Percentiles rank a stretch among this genome's conserved stretches.
These are phyloP conservation scores for Ascochyta clinopodiicola DNA, from an alignment of 2,329 filamentous ascomycete species.

Conservation along the genomic window DNA sequence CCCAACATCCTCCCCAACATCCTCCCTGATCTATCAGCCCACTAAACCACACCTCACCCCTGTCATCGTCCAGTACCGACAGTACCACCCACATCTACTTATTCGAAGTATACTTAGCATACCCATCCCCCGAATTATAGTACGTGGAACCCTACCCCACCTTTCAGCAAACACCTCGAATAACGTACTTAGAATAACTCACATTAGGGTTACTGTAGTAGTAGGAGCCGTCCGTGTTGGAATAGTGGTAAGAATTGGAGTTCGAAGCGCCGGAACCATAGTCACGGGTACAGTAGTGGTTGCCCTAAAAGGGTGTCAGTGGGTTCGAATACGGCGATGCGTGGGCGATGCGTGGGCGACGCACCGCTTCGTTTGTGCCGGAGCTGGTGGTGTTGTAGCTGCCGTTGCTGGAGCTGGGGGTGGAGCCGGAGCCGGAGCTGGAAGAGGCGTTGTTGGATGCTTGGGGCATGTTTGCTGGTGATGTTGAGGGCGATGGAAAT, in stretches of 20 bases:
- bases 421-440: conserved; percentile 10
- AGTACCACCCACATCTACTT: conserved; percentile 15
- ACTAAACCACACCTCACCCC: neutral
- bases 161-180: neutral
- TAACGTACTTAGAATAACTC: conserved; percentile 1
- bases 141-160: conserved; percentile 42
- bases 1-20: too few relatives aligned
- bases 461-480: neutral
- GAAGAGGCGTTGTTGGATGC: conserved; percentile 16
- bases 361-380: conserved; percentile 50
- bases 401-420: conserved; percentile 18
- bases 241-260: conserved; percentile 50
- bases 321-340: too few relatives aligned
- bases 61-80: too few relatives aligned
- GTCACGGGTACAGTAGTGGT: conserved; percentile 50
- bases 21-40: neutral
- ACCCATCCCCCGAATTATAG: conserved; percentile 46
- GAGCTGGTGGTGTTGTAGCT: conserved; percentile 49
- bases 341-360: neutral
- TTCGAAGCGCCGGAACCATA: conserved; percentile 45
- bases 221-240: conserved; percentile 45
- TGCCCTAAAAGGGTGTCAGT: conserved; percentile 34
- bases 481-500: neutral
- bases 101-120: conserved; percentile 35
- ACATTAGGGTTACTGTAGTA: conserved; percentile 49